Base-by-base conservation (phyloP, 2,329 filamentous ascomycete species). In the Venturia aucupariae region DNA sequence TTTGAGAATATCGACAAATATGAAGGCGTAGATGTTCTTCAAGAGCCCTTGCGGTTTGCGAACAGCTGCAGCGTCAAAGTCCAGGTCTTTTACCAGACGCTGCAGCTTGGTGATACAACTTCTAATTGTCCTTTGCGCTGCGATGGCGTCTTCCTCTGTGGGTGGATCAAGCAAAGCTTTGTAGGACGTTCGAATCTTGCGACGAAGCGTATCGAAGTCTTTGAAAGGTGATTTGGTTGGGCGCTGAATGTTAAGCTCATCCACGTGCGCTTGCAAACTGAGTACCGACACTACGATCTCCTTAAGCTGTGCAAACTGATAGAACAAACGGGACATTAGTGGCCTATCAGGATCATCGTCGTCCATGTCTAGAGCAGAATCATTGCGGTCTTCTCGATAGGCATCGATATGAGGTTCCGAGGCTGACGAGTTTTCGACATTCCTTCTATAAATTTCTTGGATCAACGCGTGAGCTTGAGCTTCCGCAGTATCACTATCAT, bases 271-370 rank as follows among this genome's bases (percentile, higher is more conserved):
- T 57, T 57, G 30, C 51, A 57, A 57, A 3, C 11, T 35, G 11
- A 10, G n/a, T 3, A 32, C 51, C 30, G 51, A 19, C 19, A 4
- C 51, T 35, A 57, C 27, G 13, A 57, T 15, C 30, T 35, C 19
- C 51, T 57, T 35, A 30, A 57, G 27, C 27, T 13, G 11, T n/a
- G 27, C 51, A 57, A 57, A 57, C 24, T 57, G 51, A 19, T 35
- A 17, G n/a, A 57, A 57, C 30, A 57, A 30, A 4, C 51, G 51
- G 30, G 27, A 13, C 51, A 35, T 35, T 4, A 35, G 17, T 2
- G 27, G 51, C 51, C 35, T 38, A 42, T 60, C 59, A 38, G 59
- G 41, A 60, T 44, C 59, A 17, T 42, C 59, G 35, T 44, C 59
- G 8, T 60, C 35, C 22, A 39, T 19, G 57, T 60, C 57, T 17